Evolutionary conservation across 306 rosid genomes (phyloP), one percentile per base, ranked within the genome.

Genomic region (Glycyrrhiza uralensis): DNA sequence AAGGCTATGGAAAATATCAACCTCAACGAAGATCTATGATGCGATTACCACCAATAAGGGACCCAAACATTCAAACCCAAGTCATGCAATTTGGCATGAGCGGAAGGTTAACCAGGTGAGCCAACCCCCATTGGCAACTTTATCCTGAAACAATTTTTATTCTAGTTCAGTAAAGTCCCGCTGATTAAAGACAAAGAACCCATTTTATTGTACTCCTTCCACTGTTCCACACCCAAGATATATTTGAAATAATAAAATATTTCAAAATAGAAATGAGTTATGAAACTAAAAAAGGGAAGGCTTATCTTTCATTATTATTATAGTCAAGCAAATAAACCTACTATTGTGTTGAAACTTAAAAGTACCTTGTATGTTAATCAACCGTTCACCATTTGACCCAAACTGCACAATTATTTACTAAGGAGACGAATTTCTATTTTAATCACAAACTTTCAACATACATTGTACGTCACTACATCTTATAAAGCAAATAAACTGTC

Each of bases 401-500:
- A 4, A 35, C 14, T 35, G 51, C 51, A 39, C 12, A 71, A 28
- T 14, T 65, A 47, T 56, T 49, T 12, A 4, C 20, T 24, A 78
- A 14, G 67, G 26, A 70, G 32, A 24, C 26, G 6, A 52, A 11
- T 75, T 79, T 70, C 70, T 23, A 51, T 78, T 42, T 30, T n/a
- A 79, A 64, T 44, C 66, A 76, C 45, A 57, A 20, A 47, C 41
- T 30, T 38, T 30, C 9, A 20, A 63, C 36, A 69, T 18, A 12
- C 11, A 72, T 29, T 51, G 41, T 39, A 72, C 7, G 13, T 14
- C 50, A 33, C 72, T 11, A 45, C 11, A 30, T 51, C 14, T 41
- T 42, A 30, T 51, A 61, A 23, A 65, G 68, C 9, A 74, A 70
- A 72, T 42, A 74, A 72, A 33, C n/a, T 44, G 10, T 45, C 57